Conservation (phyloP, 2,329 filamentous ascomycete genomes). For the Trichoderma aggressivum region DNA sequence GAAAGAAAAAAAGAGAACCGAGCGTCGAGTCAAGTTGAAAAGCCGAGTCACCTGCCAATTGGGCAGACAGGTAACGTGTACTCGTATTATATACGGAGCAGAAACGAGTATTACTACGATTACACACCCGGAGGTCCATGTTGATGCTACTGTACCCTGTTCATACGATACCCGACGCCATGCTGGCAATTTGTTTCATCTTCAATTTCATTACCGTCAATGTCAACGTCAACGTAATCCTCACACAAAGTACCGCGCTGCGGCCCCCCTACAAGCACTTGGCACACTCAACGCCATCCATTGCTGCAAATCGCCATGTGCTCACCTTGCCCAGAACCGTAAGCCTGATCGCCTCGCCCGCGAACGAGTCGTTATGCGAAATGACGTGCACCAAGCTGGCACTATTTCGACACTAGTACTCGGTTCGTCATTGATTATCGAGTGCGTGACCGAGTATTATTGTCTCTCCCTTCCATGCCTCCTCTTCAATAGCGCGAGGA, state of each 20-base stretch:
- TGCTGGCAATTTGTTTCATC: neutral
- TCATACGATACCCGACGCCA: too few relatives aligned
- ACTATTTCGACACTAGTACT: neutral
- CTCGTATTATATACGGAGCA: neutral
- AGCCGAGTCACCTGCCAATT: neutral
- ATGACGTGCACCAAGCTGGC: constrained; percentile 1
- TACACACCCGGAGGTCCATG: neutral
- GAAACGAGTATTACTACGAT: neutral
- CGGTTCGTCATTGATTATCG: neutral
- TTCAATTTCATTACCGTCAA: neutral
- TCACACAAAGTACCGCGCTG: neutral
- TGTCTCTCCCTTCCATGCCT: neutral
- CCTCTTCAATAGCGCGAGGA: neutral
- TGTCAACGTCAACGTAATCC: neutral
- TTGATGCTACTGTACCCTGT: neutral
- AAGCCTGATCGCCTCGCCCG: neutral
- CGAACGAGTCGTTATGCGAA: neutral
- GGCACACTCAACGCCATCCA: neutral
- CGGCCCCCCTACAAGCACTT: neutral
- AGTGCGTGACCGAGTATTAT: neutral
- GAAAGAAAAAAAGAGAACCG: neutral
- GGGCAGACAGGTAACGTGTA: neutral
- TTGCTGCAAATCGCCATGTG: neutral
- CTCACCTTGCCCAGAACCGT: constrained; percentile 1
- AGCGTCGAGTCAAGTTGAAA: neutral